Conservation (phyloP, 2,329 filamentous ascomycete species). For the Nigrospora osmanthi region DNA sequence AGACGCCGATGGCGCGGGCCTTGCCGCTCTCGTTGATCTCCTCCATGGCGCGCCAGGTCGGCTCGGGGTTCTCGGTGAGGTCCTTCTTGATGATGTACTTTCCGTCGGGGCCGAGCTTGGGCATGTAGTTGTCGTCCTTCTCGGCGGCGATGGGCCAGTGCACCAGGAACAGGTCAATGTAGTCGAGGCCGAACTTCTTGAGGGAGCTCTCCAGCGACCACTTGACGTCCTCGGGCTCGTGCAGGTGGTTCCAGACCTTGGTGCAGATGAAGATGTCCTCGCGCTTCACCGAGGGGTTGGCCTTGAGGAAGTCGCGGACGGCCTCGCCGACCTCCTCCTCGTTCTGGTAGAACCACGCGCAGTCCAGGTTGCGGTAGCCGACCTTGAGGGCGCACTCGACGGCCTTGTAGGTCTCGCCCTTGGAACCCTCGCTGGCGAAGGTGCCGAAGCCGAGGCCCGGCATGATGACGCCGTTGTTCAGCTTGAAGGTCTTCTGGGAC, state of each 20-base stretch:
- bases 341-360: conserved; percentile 64
- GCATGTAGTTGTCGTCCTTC: conserved; percentile 30
- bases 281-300: conserved; percentile 36
- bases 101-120: conserved; percentile 35
- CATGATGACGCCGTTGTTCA: conserved; percentile 48
- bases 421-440: conserved; percentile 57
- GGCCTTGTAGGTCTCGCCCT: conserved; percentile 53
- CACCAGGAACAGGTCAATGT: conserved; percentile 54
- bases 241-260: conserved; percentile 63
- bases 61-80: conserved; percentile 58
- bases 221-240: conserved; percentile 52
- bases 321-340: conserved; percentile 53
- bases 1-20: conserved; percentile 32
- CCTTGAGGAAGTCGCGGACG: conserved; percentile 36
- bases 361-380: conserved; percentile 62
- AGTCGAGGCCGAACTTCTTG: conserved; percentile 43
- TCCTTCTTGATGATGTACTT: conserved; percentile 45
- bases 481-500: conserved; percentile 26
- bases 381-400: conserved; percentile 54
- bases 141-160: conserved; percentile 39
- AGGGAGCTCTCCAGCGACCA: conserved; percentile 44
- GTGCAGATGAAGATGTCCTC: conserved; percentile 53
- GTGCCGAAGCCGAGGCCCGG: conserved; percentile 59
- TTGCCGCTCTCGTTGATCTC: conserved; percentile 21
- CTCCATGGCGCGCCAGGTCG: conserved; percentile 57